These are phyloP conservation scores for Leccinum subrobustum DNA, from an alignment of 1,284 basidiomycete species.

Conservation along the genomic window DNA sequence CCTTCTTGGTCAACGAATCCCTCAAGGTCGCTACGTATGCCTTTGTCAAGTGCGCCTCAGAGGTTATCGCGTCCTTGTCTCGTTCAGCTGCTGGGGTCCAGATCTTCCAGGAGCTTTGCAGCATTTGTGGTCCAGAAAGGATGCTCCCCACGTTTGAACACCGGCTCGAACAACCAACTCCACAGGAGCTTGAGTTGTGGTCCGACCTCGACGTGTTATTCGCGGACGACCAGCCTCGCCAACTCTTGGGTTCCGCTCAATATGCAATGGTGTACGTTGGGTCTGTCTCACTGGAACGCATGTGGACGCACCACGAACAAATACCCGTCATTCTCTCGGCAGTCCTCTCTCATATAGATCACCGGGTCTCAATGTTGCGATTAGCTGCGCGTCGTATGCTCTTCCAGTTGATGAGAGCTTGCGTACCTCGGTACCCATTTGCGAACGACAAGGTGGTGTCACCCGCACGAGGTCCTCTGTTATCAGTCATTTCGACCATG, in stretches of 20 bases:
- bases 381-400: constrained; percentile 72
- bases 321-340: constrained; percentile 80
- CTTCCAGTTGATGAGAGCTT: constrained; percentile 79
- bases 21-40: constrained; percentile 78
- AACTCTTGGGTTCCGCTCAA: constrained; percentile 77
- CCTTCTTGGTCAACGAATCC: constrained; percentile 87
- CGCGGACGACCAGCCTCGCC: constrained; percentile 62
- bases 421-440: constrained; percentile 72
- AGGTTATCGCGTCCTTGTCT: constrained; percentile 83
- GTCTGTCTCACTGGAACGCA: constrained; percentile 77
- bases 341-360: constrained; percentile 83
- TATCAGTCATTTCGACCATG: constrained; percentile 51
- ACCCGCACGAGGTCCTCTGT: constrained; percentile 47
- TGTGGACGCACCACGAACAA: constrained; percentile 71
- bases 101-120: constrained; percentile 83
- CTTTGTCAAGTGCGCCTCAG: constrained; percentile 79
- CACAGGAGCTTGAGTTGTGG: constrained; percentile 72
- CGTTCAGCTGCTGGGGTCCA: constrained; percentile 73
- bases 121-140: constrained; percentile 79
- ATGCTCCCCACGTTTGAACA: constrained; percentile 80
- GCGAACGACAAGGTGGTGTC: constrained; percentile 52
- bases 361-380: constrained; percentile 69
- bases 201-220: constrained; percentile 74
- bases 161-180: constrained; percentile 63
- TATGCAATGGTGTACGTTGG: constrained; percentile 86